Base-by-base conservation (phyloP, 495 filamentous ascomycete species). In the Letharia lupina region DNA sequence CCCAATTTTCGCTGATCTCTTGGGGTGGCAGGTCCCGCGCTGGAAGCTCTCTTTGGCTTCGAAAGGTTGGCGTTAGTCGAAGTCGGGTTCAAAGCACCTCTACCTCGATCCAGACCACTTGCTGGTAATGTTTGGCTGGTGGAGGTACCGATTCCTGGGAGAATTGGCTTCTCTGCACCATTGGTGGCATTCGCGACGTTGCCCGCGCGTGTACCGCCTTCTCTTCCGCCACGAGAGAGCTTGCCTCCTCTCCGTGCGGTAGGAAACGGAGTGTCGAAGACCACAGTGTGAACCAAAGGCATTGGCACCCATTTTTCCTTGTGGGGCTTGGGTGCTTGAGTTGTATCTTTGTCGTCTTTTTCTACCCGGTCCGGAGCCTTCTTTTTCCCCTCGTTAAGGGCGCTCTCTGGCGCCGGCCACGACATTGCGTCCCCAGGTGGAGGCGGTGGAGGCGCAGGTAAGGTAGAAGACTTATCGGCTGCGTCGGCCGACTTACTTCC, bases 401-500 rank as follows among this genome's bases (percentile, higher is more conserved):
- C 90, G 56, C 82, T 87, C 64, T 96, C 88, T 2, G 91, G 92
- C 12, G 94, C 96, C 28, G 94, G 94, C 94, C 94, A 98, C 40
- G 86, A 86, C 40, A 83, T 79, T 48, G 88, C 80, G 75, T 96
- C 91, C 61, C 83, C 89, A 45, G 89, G 88, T 6, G 87, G 82
- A 18, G 87, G 82, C 18, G 81, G 79, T 59, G 82, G 79, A 52
- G 86, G 79, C 20, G 82, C 60, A 23, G 56, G 57, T 42, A 28
- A 42, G 37, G 47, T 56, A 39, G 41, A 10, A 39, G 66, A 54
- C 31, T 61, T 67, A 37, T 68, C 68, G 33, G 73, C 65, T 35
- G 75, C 66, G 5, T 67, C 72, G n/a, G 72, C 44, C 42, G 62
- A 50, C 66, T 80, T 80, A 23, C 78, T 79, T 37, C 82, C 80